Conservation (phyloP, 139 green algal species). For the Chlorella sp. region DNA sequence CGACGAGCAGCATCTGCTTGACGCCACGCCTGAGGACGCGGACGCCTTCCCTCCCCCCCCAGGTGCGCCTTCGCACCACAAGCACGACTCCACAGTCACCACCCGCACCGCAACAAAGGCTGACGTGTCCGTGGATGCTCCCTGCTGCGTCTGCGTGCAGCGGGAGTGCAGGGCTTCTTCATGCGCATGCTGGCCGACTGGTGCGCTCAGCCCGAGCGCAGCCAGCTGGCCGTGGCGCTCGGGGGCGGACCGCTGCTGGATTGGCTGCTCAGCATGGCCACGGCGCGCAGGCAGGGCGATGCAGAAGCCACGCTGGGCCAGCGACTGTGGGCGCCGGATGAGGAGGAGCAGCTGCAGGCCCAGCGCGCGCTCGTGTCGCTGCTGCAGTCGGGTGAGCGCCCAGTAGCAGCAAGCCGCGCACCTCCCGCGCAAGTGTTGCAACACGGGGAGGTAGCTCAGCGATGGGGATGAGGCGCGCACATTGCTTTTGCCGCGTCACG, state of each 20-base stretch:
- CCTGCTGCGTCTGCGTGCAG: background rate
- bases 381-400: background rate
- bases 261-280: background rate
- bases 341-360: background rate
- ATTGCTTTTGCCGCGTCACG: background rate
- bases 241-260: background rate
- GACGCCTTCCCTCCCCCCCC: background rate
- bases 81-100: too few relatives aligned
- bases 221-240: background rate
- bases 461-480: background rate
- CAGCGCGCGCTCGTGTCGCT: background rate
- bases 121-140: background rate
- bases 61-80: background rate
- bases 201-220: background rate
- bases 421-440: too few relatives aligned
- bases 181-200: background rate
- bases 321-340: background rate
- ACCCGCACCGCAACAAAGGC: too few relatives aligned
- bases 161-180: background rate
- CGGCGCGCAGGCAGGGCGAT: background rate
- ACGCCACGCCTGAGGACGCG: background rate
- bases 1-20: too few relatives aligned
- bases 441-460: too few relatives aligned
- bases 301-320: too few relatives aligned
- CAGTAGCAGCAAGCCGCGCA: background rate